A percentile compares a stretch with the other conserved stretches of the same genome.
Conservation (phyloP, 257 asterid species). For the Hygrophila difformis region DNA sequence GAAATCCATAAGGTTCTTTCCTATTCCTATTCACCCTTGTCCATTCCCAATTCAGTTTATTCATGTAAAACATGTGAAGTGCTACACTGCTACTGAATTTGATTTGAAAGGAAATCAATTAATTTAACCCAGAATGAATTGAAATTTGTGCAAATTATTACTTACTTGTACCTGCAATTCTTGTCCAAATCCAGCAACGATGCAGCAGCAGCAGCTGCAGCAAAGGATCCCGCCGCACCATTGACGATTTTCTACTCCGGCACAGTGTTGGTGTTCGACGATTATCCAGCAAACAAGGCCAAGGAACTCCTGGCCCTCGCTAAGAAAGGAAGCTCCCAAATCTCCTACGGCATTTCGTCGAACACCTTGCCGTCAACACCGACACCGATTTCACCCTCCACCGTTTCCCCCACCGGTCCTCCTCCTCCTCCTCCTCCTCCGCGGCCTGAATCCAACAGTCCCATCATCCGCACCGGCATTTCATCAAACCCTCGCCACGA, state of each 20-base stretch:
- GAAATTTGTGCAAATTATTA: neutral
- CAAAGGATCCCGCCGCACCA: slow-evolving; percentile 32
- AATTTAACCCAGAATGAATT: too few relatives aligned
- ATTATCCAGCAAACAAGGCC: slow-evolving; percentile 44
- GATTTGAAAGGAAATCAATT: too few relatives aligned
- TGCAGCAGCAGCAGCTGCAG: slow-evolving; percentile 19
- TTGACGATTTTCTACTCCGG: slow-evolving; percentile 72
- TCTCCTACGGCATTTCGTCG: slow-evolving; percentile 22
- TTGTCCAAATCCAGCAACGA: slow-evolving; percentile 40
- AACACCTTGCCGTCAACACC: slow-evolving; percentile 12
- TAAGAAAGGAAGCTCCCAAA: slow-evolving; percentile 25
- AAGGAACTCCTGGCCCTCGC: slow-evolving; percentile 47
- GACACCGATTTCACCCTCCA: neutral
- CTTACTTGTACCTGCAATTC: too few relatives aligned
- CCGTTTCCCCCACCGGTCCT: slow-evolving; percentile 1
- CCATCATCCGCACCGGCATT: neutral
- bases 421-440: slow-evolving; percentile 1
- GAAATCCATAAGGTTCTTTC: slow-evolving; percentile 35
- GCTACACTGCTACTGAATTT: too few relatives aligned
- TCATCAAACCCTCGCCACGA: neutral
- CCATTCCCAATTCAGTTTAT: too few relatives aligned
- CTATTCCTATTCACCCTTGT: too few relatives aligned
- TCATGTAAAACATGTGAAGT: too few relatives aligned
- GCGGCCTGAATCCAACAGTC: neutral
- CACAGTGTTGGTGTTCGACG: slow-evolving; percentile 51